phyloP scores from a whole-genome alignment of 306 rosid species.

The Trifolium fragiferum region DNA sequence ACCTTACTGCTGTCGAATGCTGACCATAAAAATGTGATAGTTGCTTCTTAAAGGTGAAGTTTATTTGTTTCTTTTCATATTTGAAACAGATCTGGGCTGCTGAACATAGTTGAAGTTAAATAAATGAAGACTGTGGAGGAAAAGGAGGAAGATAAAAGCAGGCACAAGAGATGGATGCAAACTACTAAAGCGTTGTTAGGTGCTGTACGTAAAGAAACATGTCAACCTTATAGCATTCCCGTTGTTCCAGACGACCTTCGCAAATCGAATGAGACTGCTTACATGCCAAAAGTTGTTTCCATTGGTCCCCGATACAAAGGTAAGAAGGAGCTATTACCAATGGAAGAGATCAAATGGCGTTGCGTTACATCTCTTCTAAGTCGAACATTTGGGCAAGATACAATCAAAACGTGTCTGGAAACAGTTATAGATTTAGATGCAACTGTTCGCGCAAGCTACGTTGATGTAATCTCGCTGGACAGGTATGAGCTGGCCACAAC shows the following conservation, averaged over 20 bases:
- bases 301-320: constrained; percentile 32
- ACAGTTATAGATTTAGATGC: not conserved
- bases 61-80: too few species aligned
- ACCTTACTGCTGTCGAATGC: too few species aligned
- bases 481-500: not conserved
- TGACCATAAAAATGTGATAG: too few species aligned
- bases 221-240: constrained; percentile 14
- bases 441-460: constrained; percentile 28
- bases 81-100: too few species aligned
- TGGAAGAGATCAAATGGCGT: constrained; percentile 38
- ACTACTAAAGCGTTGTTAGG: not conserved
- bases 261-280: constrained; percentile 23
- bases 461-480: not conserved
- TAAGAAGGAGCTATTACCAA: not conserved
- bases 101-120: too few species aligned
- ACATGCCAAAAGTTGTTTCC: constrained; percentile 34
- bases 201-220: not conserved
- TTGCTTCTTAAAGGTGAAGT: too few species aligned
- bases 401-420: not conserved
- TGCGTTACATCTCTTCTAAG: not conserved
- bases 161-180: not conserved
- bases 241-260: constrained; percentile 30
- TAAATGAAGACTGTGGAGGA: too few species aligned
- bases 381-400: not conserved
- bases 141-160: not conserved